phyloP scores from a whole-genome alignment of 2,329 filamentous ascomycete species.

The Cadophora sp. region DNA sequence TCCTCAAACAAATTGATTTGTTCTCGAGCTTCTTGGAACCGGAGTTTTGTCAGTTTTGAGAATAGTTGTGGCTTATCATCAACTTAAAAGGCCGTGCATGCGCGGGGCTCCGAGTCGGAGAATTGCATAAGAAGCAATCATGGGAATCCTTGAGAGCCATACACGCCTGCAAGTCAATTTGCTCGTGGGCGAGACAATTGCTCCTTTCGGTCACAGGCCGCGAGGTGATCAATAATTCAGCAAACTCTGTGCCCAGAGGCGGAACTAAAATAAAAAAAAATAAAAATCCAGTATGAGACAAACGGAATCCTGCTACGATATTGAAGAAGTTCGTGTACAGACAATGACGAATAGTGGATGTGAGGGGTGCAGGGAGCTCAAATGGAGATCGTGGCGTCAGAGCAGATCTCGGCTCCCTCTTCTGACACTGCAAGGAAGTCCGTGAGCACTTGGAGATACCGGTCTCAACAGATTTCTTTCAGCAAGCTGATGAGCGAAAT shows the following conservation, averaged over 20 bases:
- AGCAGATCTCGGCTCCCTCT: constrained; percentile 6
- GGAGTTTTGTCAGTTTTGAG: constrained; percentile 27
- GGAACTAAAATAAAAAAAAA: no score
- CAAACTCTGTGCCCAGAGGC: background rate
- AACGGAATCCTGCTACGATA: background rate
- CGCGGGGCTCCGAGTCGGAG: constrained; percentile 24
- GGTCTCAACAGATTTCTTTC: background rate
- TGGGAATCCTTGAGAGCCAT: constrained; percentile 17
- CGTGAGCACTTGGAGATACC: background rate
- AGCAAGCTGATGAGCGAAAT: background rate
- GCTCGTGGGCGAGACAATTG: background rate
- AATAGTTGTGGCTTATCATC: constrained; percentile 21
- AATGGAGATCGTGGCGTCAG: constrained; percentile 13
- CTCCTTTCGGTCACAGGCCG: background rate
- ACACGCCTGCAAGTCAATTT: constrained; percentile 1
- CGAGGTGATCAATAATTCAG: background rate
- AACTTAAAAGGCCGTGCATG: constrained; percentile 19
- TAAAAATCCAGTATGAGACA: background rate
- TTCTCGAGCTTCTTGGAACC: constrained; percentile 22
- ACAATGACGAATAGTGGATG: constrained; percentile 7
- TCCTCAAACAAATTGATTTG: constrained; percentile 23
- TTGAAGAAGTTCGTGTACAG: background rate
- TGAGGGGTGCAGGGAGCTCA: constrained; percentile 2
- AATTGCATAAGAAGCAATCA: constrained; percentile 11
- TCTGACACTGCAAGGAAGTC: background rate